Percentiles rank a stretch among this genome's conserved stretches.
Conservation (phyloP, 257 asterid species). For the Nicotiana knightiana region DNA sequence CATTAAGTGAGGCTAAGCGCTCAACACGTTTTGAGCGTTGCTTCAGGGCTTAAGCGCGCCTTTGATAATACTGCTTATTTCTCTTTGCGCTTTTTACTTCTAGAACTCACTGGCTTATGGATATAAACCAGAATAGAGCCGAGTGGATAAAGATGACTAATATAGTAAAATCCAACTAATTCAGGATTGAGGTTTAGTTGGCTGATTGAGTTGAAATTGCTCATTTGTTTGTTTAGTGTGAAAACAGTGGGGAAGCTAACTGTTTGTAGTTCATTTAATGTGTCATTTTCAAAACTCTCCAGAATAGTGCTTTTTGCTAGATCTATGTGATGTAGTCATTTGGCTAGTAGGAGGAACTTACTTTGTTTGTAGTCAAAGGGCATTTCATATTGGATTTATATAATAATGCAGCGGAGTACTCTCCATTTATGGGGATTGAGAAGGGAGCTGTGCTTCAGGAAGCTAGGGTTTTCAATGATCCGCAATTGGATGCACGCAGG, state of each 20-base stretch:
- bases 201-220: not conserved
- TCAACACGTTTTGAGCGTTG: too few species aligned
- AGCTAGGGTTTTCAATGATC: constrained; percentile 93
- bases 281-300: not conserved
- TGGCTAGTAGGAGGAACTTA: not conserved
- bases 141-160: not conserved
- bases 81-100: too few species aligned
- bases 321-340: not conserved
- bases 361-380: not conserved
- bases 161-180: too few species aligned
- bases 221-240: not conserved
- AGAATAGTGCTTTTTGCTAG: too few species aligned
- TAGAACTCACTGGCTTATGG: not conserved
- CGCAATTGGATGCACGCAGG: constrained; percentile 90
- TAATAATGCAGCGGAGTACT: constrained; percentile 55
- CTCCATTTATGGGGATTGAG: constrained; percentile 93
- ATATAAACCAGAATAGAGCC: not conserved
- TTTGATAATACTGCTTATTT: too few species aligned
- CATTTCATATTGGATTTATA: not conserved
- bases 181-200: not conserved
- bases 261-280: not conserved
- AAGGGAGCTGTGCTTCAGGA: constrained; percentile 98
- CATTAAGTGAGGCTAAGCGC: too few species aligned
- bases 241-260: not conserved
- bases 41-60: too few species aligned